A percentile compares a stretch with the other conserved stretches of the same genome.
Evolutionary conservation across 352 stramenopile species (phyloP).

Genomic region (Phytophthora cryptogea): DNA sequence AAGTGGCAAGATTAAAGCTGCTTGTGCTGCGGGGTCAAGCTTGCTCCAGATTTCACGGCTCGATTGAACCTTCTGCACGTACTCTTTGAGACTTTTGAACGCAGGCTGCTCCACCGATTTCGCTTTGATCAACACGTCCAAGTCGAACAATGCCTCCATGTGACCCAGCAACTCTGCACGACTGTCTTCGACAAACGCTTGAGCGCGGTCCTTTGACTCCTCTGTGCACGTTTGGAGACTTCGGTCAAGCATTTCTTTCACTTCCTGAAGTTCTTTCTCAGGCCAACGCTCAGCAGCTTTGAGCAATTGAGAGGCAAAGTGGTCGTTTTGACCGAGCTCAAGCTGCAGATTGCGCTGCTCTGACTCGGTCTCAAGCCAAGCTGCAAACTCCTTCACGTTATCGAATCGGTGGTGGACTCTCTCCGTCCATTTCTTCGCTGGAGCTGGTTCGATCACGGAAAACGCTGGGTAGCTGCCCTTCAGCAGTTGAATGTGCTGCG

Average conservation of each 20-base stretch:
- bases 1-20: conserved; percentile 22
- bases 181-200: conserved; percentile 28
- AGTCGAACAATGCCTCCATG: conserved; percentile 33
- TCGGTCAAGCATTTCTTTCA: conserved; percentile 28
- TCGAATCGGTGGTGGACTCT: conserved; percentile 13
- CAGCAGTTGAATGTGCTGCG: conserved; percentile 21
- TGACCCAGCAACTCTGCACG: conserved; percentile 18
- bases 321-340: not conserved
- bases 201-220: conserved; percentile 25
- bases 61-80: conserved; percentile 23
- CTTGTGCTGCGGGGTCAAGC: conserved; percentile 16
- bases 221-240: conserved; percentile 25
- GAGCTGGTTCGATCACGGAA: conserved; percentile 29
- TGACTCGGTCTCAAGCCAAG: conserved; percentile 27
- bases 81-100: conserved; percentile 14
- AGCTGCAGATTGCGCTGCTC: conserved; percentile 23
- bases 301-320: conserved; percentile 18
- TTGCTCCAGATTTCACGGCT: conserved; percentile 23
- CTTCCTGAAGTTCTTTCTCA: conserved; percentile 19
- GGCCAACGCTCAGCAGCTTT: conserved; percentile 28
- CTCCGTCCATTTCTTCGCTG: conserved; percentile 26
- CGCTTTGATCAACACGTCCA: conserved; percentile 35
- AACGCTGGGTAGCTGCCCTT: conserved; percentile 48
- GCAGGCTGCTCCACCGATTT: conserved; percentile 5
- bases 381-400: conserved; percentile 19